phyloP scores from a whole-genome alignment of 73 alveolate genomes.

The Blepharisma japonicum region DNA sequence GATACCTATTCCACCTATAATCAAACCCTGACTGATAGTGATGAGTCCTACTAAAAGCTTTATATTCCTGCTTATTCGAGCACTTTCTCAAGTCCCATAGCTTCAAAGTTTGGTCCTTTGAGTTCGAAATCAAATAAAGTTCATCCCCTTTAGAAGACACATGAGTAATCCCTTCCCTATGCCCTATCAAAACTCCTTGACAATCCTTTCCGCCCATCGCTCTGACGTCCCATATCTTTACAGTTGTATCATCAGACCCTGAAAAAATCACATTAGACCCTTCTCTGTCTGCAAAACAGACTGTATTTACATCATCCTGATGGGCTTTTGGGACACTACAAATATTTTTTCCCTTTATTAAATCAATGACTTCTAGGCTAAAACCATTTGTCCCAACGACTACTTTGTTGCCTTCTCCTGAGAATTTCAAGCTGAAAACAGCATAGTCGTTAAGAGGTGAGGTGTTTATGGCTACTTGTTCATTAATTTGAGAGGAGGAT shows the following conservation, averaged over 20 bases:
- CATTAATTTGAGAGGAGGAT: no score
- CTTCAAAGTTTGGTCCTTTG: conserved; percentile 63
- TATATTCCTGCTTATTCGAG: conserved; percentile 23
- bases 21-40: conserved; percentile 38
- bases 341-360: conserved; percentile 37
- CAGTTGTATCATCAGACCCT: conserved; percentile 71
- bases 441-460: conserved; percentile 32
- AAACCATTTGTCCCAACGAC: conserved; percentile 55
- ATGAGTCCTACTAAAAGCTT: conserved; percentile 1
- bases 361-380: conserved; percentile 44
- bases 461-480: no score
- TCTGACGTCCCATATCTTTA: conserved; percentile 69
- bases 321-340: conserved; percentile 53
- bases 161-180: conserved; percentile 72
- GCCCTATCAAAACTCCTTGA: conserved; percentile 74
- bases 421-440: conserved; percentile 55
- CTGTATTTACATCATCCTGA: conserved; percentile 72
- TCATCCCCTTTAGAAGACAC: conserved; percentile 70
- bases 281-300: conserved; percentile 54
- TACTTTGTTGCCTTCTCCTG: conserved; percentile 64
- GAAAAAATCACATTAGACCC: conserved; percentile 68
- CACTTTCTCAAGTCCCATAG: conserved; percentile 75
- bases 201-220: conserved; percentile 43
- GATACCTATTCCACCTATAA: conserved; percentile 53
- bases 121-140: conserved; percentile 64